A percentile compares a stretch with the other conserved stretches of the same genome.
phyloP scores from a whole-genome alignment of 805 yeast species.

The Pichia manshurica region DNA sequence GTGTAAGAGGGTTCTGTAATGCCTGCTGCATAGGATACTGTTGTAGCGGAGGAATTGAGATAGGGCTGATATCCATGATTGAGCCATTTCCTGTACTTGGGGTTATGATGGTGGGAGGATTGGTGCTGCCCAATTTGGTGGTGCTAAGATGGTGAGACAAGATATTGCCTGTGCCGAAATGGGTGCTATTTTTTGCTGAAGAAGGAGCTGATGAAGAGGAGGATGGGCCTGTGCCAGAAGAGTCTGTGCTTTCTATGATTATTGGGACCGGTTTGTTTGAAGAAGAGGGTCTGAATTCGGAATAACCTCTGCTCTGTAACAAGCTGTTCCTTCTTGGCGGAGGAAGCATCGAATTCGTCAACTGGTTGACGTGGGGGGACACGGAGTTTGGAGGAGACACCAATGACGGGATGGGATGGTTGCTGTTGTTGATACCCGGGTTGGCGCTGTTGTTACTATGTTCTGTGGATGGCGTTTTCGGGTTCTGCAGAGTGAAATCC shows the following conservation, averaged over 20 bases:
- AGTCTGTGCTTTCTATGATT: conserved; percentile 19
- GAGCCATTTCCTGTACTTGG: conserved; percentile 6
- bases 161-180: no score
- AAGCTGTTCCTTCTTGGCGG: conserved; percentile 27
- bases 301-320: conserved; percentile 10
- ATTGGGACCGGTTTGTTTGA: conserved; percentile 30
- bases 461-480: conserved; percentile 3
- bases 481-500: background rate
- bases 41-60: conserved; percentile 1
- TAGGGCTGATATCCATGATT: conserved; percentile 2
- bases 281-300: conserved; percentile 27
- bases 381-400: conserved; percentile 10
- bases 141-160: background rate
- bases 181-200: background rate
- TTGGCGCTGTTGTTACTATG: background rate
- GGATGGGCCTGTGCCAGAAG: background rate
- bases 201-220: background rate
- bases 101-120: conserved; percentile 1
- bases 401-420: background rate
- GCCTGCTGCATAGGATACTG: conserved; percentile 5
- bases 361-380: conserved; percentile 6
- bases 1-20: conserved; percentile 4
- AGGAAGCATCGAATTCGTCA: conserved; percentile 23
- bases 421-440: no score
- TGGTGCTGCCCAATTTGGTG: background rate